Conservation (phyloP, 2,329 filamentous ascomycete species). For the Trichoderma citrinoviride region DNA sequence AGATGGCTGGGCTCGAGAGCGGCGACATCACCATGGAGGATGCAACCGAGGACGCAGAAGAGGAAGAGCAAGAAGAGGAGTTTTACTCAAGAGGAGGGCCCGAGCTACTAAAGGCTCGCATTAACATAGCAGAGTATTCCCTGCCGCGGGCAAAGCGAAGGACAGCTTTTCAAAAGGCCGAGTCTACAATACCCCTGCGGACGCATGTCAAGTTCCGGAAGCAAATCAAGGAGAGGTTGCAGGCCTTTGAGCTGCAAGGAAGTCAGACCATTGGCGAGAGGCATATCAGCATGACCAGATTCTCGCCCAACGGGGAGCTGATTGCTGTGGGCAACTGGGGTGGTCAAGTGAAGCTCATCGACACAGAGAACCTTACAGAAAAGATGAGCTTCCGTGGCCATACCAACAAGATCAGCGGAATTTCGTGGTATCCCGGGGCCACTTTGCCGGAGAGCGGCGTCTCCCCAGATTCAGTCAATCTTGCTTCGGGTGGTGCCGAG, state of each 20-base stretch:
- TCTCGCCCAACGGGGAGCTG: slow-evolving; percentile 79
- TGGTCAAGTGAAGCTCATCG: slow-evolving; percentile 81
- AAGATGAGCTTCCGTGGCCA: slow-evolving; percentile 77
- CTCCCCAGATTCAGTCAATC: slow-evolving; percentile 71
- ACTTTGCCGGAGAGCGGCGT: slow-evolving; percentile 70
- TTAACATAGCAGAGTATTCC: slow-evolving; percentile 78
- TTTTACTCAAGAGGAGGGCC: slow-evolving; percentile 86
- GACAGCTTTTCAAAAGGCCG: slow-evolving; percentile 72
- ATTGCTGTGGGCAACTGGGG: slow-evolving; percentile 93
- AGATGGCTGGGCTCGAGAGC: slow-evolving; percentile 55
- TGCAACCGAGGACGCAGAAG: slow-evolving; percentile 56
- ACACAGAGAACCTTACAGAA: slow-evolving; percentile 77
- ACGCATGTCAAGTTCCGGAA: slow-evolving; percentile 93
- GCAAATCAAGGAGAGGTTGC: slow-evolving; percentile 76
- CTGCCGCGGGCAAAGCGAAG: slow-evolving; percentile 77
- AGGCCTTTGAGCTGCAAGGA: slow-evolving; percentile 85
- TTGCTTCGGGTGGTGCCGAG: slow-evolving; percentile 88
- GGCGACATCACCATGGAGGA: slow-evolving; percentile 64
- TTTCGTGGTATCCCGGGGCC: slow-evolving; percentile 85
- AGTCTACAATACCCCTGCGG: slow-evolving; percentile 78
- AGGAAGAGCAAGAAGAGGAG: slow-evolving; percentile 79
- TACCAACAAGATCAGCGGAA: slow-evolving; percentile 81
- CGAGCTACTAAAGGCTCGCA: slow-evolving; percentile 71
- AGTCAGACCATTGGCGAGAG: slow-evolving; percentile 90
- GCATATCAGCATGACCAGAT: slow-evolving; percentile 86